Base-by-base conservation (phyloP, 345 rosid genomes). In the Acer campestre region DNA sequence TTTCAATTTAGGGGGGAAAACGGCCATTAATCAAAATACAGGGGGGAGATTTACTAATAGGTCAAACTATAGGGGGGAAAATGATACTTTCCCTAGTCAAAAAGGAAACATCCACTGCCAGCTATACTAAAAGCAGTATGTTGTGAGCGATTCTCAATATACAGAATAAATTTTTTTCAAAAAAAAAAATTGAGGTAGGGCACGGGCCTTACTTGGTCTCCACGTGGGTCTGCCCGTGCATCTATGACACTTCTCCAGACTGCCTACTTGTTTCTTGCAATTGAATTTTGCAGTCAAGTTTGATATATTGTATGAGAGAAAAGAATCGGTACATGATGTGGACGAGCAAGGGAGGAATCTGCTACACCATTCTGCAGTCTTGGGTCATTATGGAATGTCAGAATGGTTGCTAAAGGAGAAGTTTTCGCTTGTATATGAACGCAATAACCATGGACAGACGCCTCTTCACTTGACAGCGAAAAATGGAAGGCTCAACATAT, bases 401-500 rank as follows among this genome's bases (percentile, higher is more conserved):
- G 16, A 61, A 18, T 6, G 11, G 16, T 13, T 74, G 3, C 13
- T 74, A 4, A 7, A 79, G 0, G 1, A 59, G 4, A 14, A 49
- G 13, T 0, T 14, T 17, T 48, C 8, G 6, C 4, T 8, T 48
- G 70, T 44, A 74, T 68, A 61, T 16, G 0, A 1, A 3, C 0
- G 3, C 1, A 75, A 79, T 17, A 1, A 1, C 1, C 35, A 49
- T 3, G 7, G 67, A 0, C 27, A 42, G 31, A 42, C 16, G 5
- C 78, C 82, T 3, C 23, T 79, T 18, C 75, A 68, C 42, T 69
- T 75, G 70, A 78, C 75, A 0, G 63, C 58, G 9, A 17, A 22
- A 7, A 48, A 25, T 8, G 81, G 67, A 2, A 29, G 62, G 23
- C 35, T 6, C n/a, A 18, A 16, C 0, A 6, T 79, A 2, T 0